A percentile compares a stretch with the other conserved stretches of the same genome.
Evolutionary conservation across 768 basidiomycete genomes (phyloP).

Genomic region (Suillus placidus): DNA sequence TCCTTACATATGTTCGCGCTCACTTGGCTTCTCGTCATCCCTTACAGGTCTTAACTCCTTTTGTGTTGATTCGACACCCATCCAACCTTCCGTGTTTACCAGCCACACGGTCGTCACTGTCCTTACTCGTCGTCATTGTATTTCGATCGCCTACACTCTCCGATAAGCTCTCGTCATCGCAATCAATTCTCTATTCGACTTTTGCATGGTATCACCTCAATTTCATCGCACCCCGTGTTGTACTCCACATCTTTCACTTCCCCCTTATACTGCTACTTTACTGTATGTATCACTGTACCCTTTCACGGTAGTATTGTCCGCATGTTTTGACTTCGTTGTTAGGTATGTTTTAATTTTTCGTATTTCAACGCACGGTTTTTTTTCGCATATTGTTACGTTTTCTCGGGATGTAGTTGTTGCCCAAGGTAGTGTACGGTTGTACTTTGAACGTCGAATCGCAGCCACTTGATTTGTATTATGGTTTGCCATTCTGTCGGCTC

Average conservation of each 20-base stretch:
- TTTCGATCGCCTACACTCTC: not conserved
- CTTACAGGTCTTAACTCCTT: slow-evolving; percentile 4
- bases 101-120: not conserved
- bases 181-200: not conserved
- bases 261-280: not conserved
- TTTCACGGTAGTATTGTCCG: not conserved
- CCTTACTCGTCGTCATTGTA: slow-evolving; percentile 7
- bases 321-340: not conserved
- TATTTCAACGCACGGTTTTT: not conserved
- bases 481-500: not conserved
- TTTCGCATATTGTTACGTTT: not conserved
- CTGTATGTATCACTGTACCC: slow-evolving; percentile 1
- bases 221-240: not conserved
- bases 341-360: not conserved
- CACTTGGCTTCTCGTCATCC: not conserved
- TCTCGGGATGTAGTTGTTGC: not conserved
- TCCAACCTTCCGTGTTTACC: not conserved
- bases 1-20: not conserved
- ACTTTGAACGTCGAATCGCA: not conserved
- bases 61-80: not conserved
- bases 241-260: not conserved
- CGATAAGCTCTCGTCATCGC: not conserved
- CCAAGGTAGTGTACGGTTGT: not conserved
- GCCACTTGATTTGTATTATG: not conserved
- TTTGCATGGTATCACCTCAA: slow-evolving; percentile 8